Evolutionary conservation across 768 basidiomycete genomes (phyloP), one percentile per base, ranked within the genome.

Genomic region (Amanita brunnescens): DNA sequence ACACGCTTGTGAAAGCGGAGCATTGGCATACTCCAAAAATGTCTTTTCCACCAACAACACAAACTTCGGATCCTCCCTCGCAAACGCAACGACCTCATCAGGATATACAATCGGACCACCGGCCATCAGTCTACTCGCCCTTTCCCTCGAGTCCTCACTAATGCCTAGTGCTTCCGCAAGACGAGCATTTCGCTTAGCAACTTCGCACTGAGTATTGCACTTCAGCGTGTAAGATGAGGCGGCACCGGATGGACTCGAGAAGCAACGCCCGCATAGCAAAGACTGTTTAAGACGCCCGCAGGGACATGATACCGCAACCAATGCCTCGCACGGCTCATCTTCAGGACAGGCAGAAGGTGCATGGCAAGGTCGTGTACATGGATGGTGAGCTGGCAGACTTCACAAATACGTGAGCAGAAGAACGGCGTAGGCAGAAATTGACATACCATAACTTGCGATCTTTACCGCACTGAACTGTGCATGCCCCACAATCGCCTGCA

Each of bases 141-240:
- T 65, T 42, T 71, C 76, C 14, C 72, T 68, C 6, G 63, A 67
- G 39, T 81, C 75, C 13, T 76, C 65, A 34, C 70, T 83, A 59
- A 98, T 95, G 0, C 94, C 93, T 4, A 99, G 67, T 1, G 96
- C 96, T 34, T 93, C 91, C 0, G 96, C 96, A 6, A 99, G 67
- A 32, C 81, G 71, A 0, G 85, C 89, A 58, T 96, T 97, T 9
- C 96, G 79, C 62, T 94, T 88, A 39, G 85, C 87, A 45, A 91
- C 72, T 33, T 71, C 73, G 58, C 96, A 99, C 39, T 95, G 91
- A 40, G 78, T 83, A 13, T 81, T 80, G 61, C 96, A 99, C 56
- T 87, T 86, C 7, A 53, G 24, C 37, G 21, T 39, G 8, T 7
- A 8, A 24, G 18, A 20, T 9, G 50, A 51, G 18, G 32, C 12